These are phyloP conservation scores for Rugonectria rugulosa DNA, from an alignment of 2,329 filamentous ascomycete species.

Conservation along the genomic window DNA sequence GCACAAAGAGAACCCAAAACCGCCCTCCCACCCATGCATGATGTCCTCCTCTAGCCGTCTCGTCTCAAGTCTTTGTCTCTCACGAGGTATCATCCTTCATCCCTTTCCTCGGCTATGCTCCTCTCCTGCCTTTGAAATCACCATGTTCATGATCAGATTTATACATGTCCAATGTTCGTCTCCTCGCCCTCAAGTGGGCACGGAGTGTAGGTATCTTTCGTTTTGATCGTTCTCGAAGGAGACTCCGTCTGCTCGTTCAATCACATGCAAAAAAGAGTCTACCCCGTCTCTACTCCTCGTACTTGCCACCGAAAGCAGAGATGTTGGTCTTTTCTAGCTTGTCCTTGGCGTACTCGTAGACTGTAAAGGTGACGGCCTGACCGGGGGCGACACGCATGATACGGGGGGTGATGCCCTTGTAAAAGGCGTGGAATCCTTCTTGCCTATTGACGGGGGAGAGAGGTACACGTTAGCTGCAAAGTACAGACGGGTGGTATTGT, in stretches of 20 bases:
- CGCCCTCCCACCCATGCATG: constrained; percentile 35
- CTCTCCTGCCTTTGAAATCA: constrained; percentile 68
- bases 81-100: constrained; percentile 11
- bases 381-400: constrained; percentile 98
- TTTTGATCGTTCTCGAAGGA: too few relatives aligned
- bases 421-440: constrained; percentile 94
- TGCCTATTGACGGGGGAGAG: constrained; percentile 61
- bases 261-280: too few relatives aligned
- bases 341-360: constrained; percentile 80
- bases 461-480: background rate
- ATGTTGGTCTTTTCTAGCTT: constrained; percentile 73
- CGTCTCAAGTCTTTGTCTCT: constrained; percentile 12
- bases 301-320: constrained; percentile 67
- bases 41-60: constrained; percentile 37
- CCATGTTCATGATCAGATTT: too few relatives aligned
- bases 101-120: constrained; percentile 59
- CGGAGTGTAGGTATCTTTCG: too few relatives aligned
- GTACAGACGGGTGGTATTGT: fast-evolving
- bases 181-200: too few relatives aligned
- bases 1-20: constrained; percentile 35
- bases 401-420: constrained; percentile 97
- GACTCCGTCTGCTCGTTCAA: background rate
- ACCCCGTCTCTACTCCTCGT: constrained; percentile 76
- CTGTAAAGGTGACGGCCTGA: constrained; percentile 80
- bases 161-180: constrained; percentile 9